Percentiles rank a stretch among this genome's conserved stretches.
These are phyloP conservation scores for Globisporangium sylvaticum DNA, from an alignment of 352 stramenopile genomes.

Conservation along the genomic window DNA sequence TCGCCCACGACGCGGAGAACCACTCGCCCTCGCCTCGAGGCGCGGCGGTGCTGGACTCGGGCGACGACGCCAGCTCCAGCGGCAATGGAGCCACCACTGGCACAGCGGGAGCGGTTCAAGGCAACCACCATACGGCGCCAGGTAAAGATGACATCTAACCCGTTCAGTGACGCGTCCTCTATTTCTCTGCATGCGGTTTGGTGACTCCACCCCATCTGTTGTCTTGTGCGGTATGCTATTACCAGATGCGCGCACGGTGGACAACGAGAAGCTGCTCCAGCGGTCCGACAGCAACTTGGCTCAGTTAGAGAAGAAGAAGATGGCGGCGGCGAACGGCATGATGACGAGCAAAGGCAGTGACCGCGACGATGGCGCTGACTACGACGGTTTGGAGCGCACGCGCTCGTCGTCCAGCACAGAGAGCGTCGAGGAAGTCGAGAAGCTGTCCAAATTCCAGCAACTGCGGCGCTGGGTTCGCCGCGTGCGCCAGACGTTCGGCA, in stretches of 20 bases:
- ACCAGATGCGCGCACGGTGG: constrained; percentile 2
- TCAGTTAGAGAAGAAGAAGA: constrained; percentile 15
- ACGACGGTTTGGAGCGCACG: constrained; percentile 11
- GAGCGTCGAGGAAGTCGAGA: constrained; percentile 14
- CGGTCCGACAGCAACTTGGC: constrained; percentile 7
- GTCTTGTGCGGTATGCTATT: not conserved
- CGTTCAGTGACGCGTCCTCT: not conserved
- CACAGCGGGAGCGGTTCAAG: not conserved
- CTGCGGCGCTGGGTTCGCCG: constrained; percentile 44
- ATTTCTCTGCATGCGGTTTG: not conserved
- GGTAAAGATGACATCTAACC: not conserved
- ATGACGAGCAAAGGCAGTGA: constrained; percentile 10
- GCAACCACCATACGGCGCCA: not conserved
- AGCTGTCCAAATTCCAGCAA: constrained; percentile 32
- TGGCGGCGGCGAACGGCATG: not conserved
- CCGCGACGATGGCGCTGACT: not conserved
- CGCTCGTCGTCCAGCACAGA: constrained; percentile 7
- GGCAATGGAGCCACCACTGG: not conserved
- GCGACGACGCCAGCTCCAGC: not conserved
- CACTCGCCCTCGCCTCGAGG: not conserved
- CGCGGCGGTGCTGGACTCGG: not conserved
- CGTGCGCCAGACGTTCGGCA: constrained; percentile 62
- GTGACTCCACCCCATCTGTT: not conserved
- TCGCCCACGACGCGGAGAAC: constrained; percentile 4
- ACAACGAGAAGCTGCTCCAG: constrained; percentile 17